Conservation (phyloP, 768 basidiomycete genomes). For the Holtermannia corniformis region DNA sequence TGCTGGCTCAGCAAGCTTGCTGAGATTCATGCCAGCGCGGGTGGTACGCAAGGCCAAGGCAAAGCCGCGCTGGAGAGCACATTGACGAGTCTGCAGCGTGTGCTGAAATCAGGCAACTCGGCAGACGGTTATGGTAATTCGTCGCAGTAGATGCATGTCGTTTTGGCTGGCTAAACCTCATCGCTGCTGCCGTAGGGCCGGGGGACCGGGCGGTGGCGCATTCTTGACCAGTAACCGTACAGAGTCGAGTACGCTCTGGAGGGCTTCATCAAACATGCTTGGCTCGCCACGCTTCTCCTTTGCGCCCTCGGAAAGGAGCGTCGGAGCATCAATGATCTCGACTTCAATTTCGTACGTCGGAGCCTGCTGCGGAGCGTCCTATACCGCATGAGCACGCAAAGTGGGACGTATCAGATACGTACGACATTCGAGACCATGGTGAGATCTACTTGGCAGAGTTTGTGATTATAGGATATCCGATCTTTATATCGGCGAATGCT, state of each 20-base stretch:
- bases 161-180: too few species aligned
- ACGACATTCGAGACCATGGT: constrained; percentile 69
- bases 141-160: too few species aligned
- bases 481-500: constrained; percentile 57
- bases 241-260: constrained; percentile 87
- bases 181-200: too few species aligned
- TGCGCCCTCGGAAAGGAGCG: constrained; percentile 61
- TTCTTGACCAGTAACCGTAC: constrained; percentile 80
- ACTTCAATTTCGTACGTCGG: constrained; percentile 79
- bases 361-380: constrained; percentile 47
- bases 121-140: too few species aligned
- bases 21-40: too few species aligned
- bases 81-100: too few species aligned
- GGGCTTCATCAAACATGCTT: constrained; percentile 79
- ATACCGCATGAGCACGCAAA: neutral
- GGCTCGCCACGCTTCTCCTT: constrained; percentile 55
- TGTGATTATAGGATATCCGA: constrained; percentile 84
- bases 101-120: too few species aligned
- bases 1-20: too few species aligned
- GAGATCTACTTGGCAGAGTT: constrained; percentile 84
- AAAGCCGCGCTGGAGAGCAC: too few species aligned
- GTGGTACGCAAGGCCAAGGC: too few species aligned
- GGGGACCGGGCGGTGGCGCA: too few species aligned
- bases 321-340: constrained; percentile 61
- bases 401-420: constrained; percentile 1